A percentile compares a stretch with the other conserved stretches of the same genome.
Evolutionary conservation across 768 basidiomycete species (phyloP).

Genomic region (Russula abietina): DNA sequence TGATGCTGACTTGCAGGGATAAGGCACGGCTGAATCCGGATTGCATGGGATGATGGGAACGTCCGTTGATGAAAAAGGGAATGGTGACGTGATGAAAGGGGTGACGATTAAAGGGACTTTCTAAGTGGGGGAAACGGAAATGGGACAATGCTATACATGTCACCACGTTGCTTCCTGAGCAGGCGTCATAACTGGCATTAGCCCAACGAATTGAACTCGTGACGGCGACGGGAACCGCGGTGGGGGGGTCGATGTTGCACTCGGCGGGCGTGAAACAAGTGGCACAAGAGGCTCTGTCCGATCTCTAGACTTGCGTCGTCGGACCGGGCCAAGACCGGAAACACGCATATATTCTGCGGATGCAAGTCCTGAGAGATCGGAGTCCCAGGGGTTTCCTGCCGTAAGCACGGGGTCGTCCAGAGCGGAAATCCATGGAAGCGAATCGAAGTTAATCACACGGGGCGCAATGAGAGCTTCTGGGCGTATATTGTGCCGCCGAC

Average conservation of each 20-base stretch:
- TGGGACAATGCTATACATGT: neutral
- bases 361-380: constrained; percentile 24
- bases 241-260: constrained; percentile 22
- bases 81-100: constrained; percentile 20
- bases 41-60: constrained; percentile 19
- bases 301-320: constrained; percentile 23
- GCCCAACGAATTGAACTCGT: constrained; percentile 21
- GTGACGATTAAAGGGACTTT: constrained; percentile 16
- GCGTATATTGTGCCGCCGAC: constrained; percentile 22
- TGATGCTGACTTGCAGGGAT: constrained; percentile 19
- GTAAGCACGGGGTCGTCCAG: constrained; percentile 19
- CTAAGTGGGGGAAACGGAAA: constrained; percentile 8
- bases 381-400: constrained; percentile 20
- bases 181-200: constrained; percentile 26
- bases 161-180: constrained; percentile 7
- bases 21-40: constrained; percentile 22
- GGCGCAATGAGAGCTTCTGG: constrained; percentile 11
- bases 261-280: neutral
- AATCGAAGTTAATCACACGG: constrained; percentile 21
- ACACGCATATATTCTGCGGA: constrained; percentile 14
- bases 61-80: constrained; percentile 21
- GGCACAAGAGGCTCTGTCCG: constrained; percentile 11
- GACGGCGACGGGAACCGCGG: constrained; percentile 23
- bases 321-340: constrained; percentile 21
- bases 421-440: constrained; percentile 25